Evolutionary conservation across 768 basidiomycete species (phyloP).

Genomic region (Naganishia antarctica): DNA sequence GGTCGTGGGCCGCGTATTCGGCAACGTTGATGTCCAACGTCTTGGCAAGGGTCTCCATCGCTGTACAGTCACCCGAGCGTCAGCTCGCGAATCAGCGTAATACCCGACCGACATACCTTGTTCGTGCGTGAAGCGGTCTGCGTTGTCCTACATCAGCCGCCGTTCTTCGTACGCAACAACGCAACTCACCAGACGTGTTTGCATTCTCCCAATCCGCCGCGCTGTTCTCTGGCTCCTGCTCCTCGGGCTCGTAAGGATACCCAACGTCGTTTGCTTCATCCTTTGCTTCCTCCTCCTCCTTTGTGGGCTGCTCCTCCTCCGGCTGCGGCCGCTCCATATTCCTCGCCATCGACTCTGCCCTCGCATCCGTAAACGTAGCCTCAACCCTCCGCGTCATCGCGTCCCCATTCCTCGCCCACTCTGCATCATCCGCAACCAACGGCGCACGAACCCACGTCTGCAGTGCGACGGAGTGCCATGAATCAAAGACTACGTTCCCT

Average conservation of each 20-base stretch:
- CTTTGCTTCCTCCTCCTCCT: background rate
- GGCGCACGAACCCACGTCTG: background rate
- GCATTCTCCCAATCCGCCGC: background rate
- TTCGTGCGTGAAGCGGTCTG: background rate
- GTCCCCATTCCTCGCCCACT: background rate
- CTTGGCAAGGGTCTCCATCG: background rate
- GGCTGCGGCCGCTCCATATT: background rate
- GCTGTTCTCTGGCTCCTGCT: background rate
- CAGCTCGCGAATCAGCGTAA: background rate
- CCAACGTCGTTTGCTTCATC: background rate
- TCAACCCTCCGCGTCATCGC: background rate
- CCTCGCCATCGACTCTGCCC: conserved; percentile 18
- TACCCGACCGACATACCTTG: background rate
- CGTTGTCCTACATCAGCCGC: background rate
- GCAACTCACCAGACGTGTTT: too few relatives aligned
- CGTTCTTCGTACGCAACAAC: too few relatives aligned
- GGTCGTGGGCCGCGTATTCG: background rate
- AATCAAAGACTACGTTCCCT: background rate
- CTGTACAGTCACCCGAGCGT: background rate
- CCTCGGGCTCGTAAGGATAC: background rate
- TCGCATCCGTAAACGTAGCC: background rate
- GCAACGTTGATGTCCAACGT: background rate
- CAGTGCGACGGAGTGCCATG: conserved; percentile 4
- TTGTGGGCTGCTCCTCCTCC: background rate
- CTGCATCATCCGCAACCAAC: background rate